Percentiles rank a stretch among this genome's conserved stretches.
These are phyloP conservation scores for Alternaria angustiovoidea DNA, from an alignment of 2,329 filamentous ascomycete species.

Conservation along the genomic window DNA sequence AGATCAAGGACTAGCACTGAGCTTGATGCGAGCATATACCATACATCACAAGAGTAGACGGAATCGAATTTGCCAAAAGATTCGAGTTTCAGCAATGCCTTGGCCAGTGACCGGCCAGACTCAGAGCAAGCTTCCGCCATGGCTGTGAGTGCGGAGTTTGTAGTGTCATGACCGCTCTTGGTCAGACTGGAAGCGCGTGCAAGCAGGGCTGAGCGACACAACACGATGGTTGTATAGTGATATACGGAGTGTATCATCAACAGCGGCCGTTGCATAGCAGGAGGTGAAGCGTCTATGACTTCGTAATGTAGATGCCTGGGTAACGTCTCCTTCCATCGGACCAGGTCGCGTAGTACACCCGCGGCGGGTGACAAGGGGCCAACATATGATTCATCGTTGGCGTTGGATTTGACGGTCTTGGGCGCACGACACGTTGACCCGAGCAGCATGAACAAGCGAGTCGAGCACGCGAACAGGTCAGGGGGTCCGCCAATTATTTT, in stretches of 20 bases:
- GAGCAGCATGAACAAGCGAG: constrained; percentile 48
- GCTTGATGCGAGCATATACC: constrained; percentile 50
- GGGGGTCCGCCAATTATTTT: constrained; percentile 48
- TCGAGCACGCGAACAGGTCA: constrained; percentile 52
- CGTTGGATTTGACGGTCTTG: constrained; percentile 39
- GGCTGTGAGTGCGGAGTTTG: constrained; percentile 36
- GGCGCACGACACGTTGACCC: constrained; percentile 51
- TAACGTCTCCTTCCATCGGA: constrained; percentile 50
- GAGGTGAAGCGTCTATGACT: constrained; percentile 42
- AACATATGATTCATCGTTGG: constrained; percentile 49
- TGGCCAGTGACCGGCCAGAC: constrained; percentile 47
- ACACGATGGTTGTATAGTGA: constrained; percentile 52
- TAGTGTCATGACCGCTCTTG: constrained; percentile 36
- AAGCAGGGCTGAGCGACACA: constrained; percentile 52
- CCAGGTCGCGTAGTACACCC: constrained; percentile 50
- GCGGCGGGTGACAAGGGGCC: constrained; percentile 51
- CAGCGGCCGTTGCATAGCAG: constrained; percentile 49
- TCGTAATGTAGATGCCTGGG: constrained; percentile 51
- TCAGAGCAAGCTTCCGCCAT: constrained; percentile 51
- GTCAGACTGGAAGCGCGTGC: constrained; percentile 45
- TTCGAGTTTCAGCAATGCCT: constrained; percentile 49
- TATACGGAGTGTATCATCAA: constrained; percentile 52
- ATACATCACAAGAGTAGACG: constrained; percentile 54
- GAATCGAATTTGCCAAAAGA: constrained; percentile 50
- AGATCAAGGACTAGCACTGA: constrained; percentile 52